Evolutionary conservation across 352 stramenopile species (phyloP), one percentile per base, ranked within the genome.

Genomic region (Phytopythium helicoides): DNA sequence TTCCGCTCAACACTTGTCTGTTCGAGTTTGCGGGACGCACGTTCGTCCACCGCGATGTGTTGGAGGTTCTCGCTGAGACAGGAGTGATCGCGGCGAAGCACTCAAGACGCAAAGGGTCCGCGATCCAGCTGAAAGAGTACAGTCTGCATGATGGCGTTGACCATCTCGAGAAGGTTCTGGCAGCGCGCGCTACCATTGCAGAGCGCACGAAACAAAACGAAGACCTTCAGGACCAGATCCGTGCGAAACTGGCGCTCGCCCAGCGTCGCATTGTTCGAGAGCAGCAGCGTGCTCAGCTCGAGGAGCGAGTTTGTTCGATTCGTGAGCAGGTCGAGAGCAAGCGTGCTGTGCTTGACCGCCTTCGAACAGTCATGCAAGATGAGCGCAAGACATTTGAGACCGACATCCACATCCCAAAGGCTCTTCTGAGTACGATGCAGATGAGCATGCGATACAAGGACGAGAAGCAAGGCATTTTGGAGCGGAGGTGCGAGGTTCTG

Each of bases 371-470:
- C 16, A 79, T 92, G 77, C 60, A 87, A 15, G 79, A 92, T 46
- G 81, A 92, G 48, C 79, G 76, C 35, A 77, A 73, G 28, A 89
- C 75, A 15, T 89, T 90, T 41, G 78, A 90, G 58, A 89, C 79
- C 0, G 81, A 90, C 47, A 87, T 92, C 35, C 81, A 87, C 54
- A 86, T 90, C 41, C 76, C 81, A 3, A 92, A 89, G 64, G 79
- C 81, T 19, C 62, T 92, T 23, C 37, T 90, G 18, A 81, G 66
- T 39, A 90, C 74, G 35, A 88, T 90, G 79, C 76, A 88, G 39
- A 90, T 92, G 81, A 83, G 73, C 52, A 72, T 87, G 56, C 73
- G 73, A n/a, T 92, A 86, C 63, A 90, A 92, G 63, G 77, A 89
- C 49, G 79, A 92, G 50, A 86, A 86, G 45, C 68, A 89, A 35